Evolutionary conservation across 495 filamentous ascomycete genomes (phyloP).

Genomic region (Talaromyces ruber): DNA sequence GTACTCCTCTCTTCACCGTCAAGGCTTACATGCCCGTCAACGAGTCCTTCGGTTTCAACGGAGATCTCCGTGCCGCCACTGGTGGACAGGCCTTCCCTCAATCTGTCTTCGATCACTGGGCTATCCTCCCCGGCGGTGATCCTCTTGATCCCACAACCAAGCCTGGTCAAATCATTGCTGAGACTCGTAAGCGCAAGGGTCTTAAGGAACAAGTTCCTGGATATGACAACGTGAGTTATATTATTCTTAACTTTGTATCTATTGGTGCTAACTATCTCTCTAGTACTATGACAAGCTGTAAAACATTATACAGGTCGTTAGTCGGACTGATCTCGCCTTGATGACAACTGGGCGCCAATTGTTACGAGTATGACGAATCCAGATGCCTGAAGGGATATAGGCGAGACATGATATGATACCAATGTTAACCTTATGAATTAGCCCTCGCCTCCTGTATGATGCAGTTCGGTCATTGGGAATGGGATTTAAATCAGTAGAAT

Average conservation of each 20-base stretch:
- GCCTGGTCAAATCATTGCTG: constrained; percentile 74
- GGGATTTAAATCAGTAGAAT: constrained; percentile 4
- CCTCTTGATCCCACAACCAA: constrained; percentile 79
- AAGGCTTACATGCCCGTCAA: constrained; percentile 99
- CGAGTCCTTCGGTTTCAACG: constrained; percentile 99
- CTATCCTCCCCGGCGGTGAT: constrained; percentile 87
- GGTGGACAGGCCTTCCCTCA: constrained; percentile 98
- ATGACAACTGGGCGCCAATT: constrained; percentile 30
- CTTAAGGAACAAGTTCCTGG: constrained; percentile 89
- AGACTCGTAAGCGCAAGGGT: constrained; percentile 98
- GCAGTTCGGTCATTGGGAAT: constrained; percentile 4
- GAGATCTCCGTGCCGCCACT: constrained; percentile 86
- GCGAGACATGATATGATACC: constrained; percentile 29
- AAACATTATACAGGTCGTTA: constrained; percentile 20
- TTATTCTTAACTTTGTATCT: background rate
- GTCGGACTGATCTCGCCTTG: constrained; percentile 24
- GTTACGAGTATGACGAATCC: constrained; percentile 45
- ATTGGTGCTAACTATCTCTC: constrained; percentile 36
- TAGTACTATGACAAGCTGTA: constrained; percentile 99
- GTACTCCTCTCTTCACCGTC: constrained; percentile 98
- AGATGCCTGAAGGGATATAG: constrained; percentile 8
- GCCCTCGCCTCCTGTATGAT: constrained; percentile 3
- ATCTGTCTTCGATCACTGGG: constrained; percentile 97
- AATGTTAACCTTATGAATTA: constrained; percentile 23
- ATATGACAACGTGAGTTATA: constrained; percentile 79